Conservation (phyloP, 495 filamentous ascomycete species). For the Lophium mytilinum region DNA sequence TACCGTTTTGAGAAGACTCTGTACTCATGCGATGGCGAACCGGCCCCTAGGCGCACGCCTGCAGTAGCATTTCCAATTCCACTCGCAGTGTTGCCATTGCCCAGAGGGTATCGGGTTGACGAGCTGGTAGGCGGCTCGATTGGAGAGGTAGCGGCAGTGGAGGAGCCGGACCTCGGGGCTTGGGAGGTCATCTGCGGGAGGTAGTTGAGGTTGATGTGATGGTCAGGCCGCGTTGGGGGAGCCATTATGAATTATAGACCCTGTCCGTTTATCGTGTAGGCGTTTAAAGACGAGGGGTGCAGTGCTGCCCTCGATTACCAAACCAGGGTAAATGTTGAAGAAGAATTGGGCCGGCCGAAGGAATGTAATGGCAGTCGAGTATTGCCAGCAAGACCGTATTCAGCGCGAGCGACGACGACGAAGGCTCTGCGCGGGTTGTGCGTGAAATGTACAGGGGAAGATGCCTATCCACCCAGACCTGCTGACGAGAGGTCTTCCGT, state of each 20-base stretch:
- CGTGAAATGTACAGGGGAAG: neutral
- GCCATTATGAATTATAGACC: slow-evolving; percentile 81
- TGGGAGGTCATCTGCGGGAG: slow-evolving; percentile 49
- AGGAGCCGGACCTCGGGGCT: slow-evolving; percentile 73
- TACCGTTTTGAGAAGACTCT: slow-evolving; percentile 89
- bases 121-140: slow-evolving; percentile 66
- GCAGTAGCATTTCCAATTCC: slow-evolving; percentile 61
- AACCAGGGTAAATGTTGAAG: slow-evolving; percentile 24
- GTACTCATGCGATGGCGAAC: slow-evolving; percentile 92
- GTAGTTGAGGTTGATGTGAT: slow-evolving; percentile 69
- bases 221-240: slow-evolving; percentile 58
- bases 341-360: slow-evolving; percentile 27
- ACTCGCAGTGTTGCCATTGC: slow-evolving; percentile 54
- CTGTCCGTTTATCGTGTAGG: slow-evolving; percentile 21
- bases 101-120: slow-evolving; percentile 67
- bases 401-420: slow-evolving; percentile 2
- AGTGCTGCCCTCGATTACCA: slow-evolving; percentile 26
- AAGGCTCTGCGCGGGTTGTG: neutral
- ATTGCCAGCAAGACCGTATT: slow-evolving; percentile 25
- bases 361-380: slow-evolving; percentile 22
- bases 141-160: slow-evolving; percentile 79
- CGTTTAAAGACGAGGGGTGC: slow-evolving; percentile 15
- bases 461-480: slow-evolving; percentile 3
- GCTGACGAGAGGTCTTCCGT: neutral
- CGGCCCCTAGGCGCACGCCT: slow-evolving; percentile 75